Evolutionary conservation across 176 grass and related monocot genomes (phyloP), one percentile per base, ranked within the genome.

Genomic region (Hsuehochloa calcarea): DNA sequence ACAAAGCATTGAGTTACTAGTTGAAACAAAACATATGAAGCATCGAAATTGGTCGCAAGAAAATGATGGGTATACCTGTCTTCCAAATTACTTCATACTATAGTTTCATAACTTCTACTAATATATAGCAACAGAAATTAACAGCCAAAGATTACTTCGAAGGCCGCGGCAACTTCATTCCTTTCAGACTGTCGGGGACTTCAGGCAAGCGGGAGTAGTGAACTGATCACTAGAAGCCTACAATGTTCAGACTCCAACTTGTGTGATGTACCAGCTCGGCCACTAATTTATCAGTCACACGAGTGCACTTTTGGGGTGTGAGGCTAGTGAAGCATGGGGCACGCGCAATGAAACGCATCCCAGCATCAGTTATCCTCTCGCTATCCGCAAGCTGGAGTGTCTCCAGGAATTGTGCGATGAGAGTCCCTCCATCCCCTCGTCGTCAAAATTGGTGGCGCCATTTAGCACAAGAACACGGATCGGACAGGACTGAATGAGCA

Each of bases 351-450:
- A 82, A 80, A 66, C 35, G 12, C 40, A 94, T 68, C 47, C 92
- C 92, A 23, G 34, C 67, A 85, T 94, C 83, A 29, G 70, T 75
- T 58, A 94, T 74, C 56, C 72, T 22, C 11, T 64, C 5, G 34
- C 91, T 88, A 23, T 75, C 71, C 39, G 82, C 66, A 35, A 97
- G 85, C 81, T 97, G 72, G 0, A 97, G 77, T 9, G 40, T 82
- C 86, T 94, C 88, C 56, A 94, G 69, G 50, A 72, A 85, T 22
- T 65, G 60, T 4, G 77, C 40, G 2, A 87, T 22, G 75, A 85
- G 10, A 94, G 77, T 29, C 14, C 72, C 82, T 86, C 40, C 85
- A 93, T 87, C 25, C 89, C 87, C 37, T 25, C n/a, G 11, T 90
- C 87, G 40, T 83, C 3, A 45, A 94, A 92, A 71, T 54, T 89